Percentiles rank a stretch among this genome's conserved stretches.
Conservation (phyloP, 768 basidiomycete species). For the Pulveroboletus sp. region DNA sequence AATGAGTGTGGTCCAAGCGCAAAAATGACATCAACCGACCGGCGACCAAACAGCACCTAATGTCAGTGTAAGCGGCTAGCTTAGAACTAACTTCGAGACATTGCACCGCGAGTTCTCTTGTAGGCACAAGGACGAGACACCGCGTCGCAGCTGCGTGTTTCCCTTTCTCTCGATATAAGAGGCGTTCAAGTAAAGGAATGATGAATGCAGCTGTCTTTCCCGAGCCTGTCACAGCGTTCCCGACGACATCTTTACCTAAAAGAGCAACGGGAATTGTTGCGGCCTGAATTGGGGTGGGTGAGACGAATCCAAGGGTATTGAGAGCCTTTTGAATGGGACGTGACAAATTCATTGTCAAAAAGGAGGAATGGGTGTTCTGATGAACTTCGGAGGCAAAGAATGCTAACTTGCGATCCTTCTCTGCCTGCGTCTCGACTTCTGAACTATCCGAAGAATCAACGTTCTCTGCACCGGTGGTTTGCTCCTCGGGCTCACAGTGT, state of each 20-base stretch:
- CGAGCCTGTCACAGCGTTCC: slow-evolving; percentile 93
- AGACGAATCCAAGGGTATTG: slow-evolving; percentile 71
- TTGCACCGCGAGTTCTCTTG: slow-evolving; percentile 93
- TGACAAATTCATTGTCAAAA: slow-evolving; percentile 91
- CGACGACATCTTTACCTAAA: slow-evolving; percentile 93
- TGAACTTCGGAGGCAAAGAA: slow-evolving; percentile 71
- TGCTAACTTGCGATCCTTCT: slow-evolving; percentile 72
- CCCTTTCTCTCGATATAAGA: slow-evolving; percentile 87
- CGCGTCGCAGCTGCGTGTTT: slow-evolving; percentile 82
- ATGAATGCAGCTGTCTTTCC: slow-evolving; percentile 98
- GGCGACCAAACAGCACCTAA: slow-evolving; percentile 86
- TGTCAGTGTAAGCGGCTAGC: slow-evolving; percentile 81
- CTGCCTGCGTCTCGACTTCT: slow-evolving; percentile 53
- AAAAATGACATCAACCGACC: slow-evolving; percentile 45
- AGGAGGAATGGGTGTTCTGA: slow-evolving; percentile 63
- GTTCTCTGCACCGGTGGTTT: slow-evolving; percentile 30
- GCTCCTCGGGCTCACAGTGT: slow-evolving; percentile 29
- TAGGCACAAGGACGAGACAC: slow-evolving; percentile 90
- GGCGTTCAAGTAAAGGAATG: slow-evolving; percentile 88
- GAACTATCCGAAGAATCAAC: slow-evolving; percentile 53
- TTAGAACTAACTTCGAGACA: slow-evolving; percentile 89
- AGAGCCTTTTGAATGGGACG: slow-evolving; percentile 90
- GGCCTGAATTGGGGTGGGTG: slow-evolving; percentile 94
- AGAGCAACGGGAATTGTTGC: slow-evolving; percentile 92
- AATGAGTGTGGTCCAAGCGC: slow-evolving; percentile 1